These are phyloP conservation scores for Myxozyma udenii DNA, from an alignment of 805 yeast species.

Conservation along the genomic window DNA sequence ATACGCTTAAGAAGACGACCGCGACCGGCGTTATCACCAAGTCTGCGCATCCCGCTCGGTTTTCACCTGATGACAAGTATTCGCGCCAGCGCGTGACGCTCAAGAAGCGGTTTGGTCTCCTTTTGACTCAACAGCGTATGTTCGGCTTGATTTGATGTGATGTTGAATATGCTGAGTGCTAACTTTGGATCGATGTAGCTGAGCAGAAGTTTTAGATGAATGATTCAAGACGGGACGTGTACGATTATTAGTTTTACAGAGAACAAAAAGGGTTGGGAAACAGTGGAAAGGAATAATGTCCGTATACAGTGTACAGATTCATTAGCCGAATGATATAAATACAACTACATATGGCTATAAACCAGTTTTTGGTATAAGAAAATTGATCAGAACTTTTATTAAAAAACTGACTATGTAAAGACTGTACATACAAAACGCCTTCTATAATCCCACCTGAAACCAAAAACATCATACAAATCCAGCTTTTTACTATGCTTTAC, in stretches of 20 bases:
- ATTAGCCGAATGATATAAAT: too few species aligned
- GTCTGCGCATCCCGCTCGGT: constrained; percentile 99
- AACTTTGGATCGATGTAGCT: constrained; percentile 1
- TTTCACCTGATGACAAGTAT: constrained; percentile 98
- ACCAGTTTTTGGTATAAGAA: too few species aligned
- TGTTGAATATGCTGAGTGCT: not conserved
- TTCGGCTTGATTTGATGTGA: not conserved
- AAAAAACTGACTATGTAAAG: too few species aligned
- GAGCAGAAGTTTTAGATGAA: constrained; percentile 10
- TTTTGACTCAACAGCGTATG: constrained; percentile 71
- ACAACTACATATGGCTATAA: too few species aligned
- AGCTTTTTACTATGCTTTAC: constrained; percentile 8
- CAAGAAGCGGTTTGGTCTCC: constrained; percentile 85
- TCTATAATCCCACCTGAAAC: not conserved
- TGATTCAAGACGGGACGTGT: not conserved
- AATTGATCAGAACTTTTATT: too few species aligned
- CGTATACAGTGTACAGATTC: too few species aligned
- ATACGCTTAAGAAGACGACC: constrained; percentile 81
- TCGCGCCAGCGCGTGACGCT: constrained; percentile 98
- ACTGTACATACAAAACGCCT: too few species aligned
- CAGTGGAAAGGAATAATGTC: too few species aligned
- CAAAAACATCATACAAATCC: not conserved
- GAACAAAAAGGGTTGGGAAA: too few species aligned
- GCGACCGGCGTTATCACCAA: constrained; percentile 91
- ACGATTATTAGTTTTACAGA: not conserved